phyloP scores from a whole-genome alignment of 2,329 filamentous ascomycete genomes.

The Beauveria varroae region DNA sequence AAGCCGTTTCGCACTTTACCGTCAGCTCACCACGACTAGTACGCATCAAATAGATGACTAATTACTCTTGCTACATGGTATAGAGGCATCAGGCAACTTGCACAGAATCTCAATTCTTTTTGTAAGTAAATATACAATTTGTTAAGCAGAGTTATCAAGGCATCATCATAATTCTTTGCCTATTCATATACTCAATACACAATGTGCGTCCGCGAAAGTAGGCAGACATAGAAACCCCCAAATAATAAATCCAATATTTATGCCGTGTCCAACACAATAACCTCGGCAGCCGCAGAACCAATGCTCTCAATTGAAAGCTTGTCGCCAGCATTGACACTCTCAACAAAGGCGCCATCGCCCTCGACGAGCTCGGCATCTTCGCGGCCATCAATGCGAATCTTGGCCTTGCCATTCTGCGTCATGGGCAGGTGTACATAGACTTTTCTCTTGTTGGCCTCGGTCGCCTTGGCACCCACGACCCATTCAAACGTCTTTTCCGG shows the following conservation, averaged over 20 bases:
- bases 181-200: too few relatives aligned
- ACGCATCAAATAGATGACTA: too few relatives aligned
- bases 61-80: too few relatives aligned
- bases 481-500: conserved; percentile 62
- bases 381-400: conserved; percentile 58
- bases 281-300: conserved; percentile 61
- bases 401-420: conserved; percentile 67
- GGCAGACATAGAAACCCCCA: too few relatives aligned
- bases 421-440: conserved; percentile 76
- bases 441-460: conserved; percentile 52
- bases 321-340: conserved; percentile 56
- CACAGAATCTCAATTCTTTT: too few relatives aligned
- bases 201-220: too few relatives aligned
- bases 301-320: conserved; percentile 58
- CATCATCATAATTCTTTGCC: too few relatives aligned
- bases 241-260: conserved; percentile 21
- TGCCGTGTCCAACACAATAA: conserved; percentile 59
- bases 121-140: too few relatives aligned
- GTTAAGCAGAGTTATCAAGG: too few relatives aligned
- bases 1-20: too few relatives aligned
- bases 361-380: conserved; percentile 60
- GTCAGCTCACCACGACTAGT: too few relatives aligned
- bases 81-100: too few relatives aligned
- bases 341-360: conserved; percentile 75
- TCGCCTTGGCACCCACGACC: conserved; percentile 55